Base-by-base conservation (phyloP, 176 grass and related monocot species). In the Musa itinerans region DNA sequence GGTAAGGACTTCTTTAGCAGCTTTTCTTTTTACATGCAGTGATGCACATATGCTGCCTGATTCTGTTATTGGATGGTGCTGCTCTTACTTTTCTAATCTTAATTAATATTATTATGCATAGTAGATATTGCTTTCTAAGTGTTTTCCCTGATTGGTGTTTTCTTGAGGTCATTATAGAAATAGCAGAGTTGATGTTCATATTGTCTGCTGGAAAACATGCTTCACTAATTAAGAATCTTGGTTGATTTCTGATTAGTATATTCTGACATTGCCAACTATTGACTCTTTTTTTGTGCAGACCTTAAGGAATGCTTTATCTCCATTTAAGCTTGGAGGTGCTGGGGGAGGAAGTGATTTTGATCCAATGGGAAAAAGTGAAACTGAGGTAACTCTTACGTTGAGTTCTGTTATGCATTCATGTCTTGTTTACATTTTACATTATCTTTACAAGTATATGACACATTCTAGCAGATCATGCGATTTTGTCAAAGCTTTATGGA, bases 401-500 rank as follows among this genome's bases (percentile, higher is more conserved):
- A 20, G 23, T 15, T 59, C 68, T 72, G 11, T 68, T 77, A 79
- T 83, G 67, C 16, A 50, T 50, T 50, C 1, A 19, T 43, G 34
- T 43, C 34, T 43, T 43, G 4, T 50, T 11, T 69, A 13, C 25
- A n/a, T 2, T 72, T 29, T 53, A 52, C 1, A 7, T 15, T 53
- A 12, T 68, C 63, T 77, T 82, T 56, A 76, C 77, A 79, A 51
- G 68, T 26, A 67, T 87, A 63, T 72, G 17, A 21, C 66, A 75
- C 75, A 52, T 43, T 43, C 26, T 92, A 52, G 12, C 86, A 99
- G 95, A 91, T 99, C 73, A 99, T 99, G 95, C 90, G 88, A 58
- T 99, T 99, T 85, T 99, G 95, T 84, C 95, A 99, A 85, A 99
- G 95, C 74, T 99, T 94, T 78, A 99, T 99, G 91, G 88, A 99